phyloP scores from a whole-genome alignment of 139 green algal species.

The Closterium sp. region DNA sequence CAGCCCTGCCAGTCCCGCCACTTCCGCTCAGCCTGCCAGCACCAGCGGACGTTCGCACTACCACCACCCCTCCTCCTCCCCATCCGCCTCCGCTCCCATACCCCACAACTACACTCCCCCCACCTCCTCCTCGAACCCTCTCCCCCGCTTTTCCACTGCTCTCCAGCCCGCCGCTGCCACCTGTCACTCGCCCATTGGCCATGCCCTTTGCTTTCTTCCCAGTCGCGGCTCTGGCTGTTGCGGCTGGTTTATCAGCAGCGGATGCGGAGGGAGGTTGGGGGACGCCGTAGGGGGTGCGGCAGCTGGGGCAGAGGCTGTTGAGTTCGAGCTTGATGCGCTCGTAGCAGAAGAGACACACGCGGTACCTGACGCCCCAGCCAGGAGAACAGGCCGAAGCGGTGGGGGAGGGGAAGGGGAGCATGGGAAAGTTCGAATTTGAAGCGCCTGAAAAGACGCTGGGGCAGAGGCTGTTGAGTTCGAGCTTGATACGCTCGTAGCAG shows the following conservation, averaged over 20 bases:
- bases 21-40: not conserved
- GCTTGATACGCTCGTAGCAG: constrained; percentile 54
- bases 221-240: not conserved
- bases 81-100: not conserved
- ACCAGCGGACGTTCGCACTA: not conserved
- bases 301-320: constrained; percentile 48
- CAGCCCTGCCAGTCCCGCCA: not conserved
- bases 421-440: too few relatives aligned
- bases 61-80: not conserved
- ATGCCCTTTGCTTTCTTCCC: not conserved
- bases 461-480: constrained; percentile 47
- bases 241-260: not conserved
- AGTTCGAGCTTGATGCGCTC: constrained; percentile 52
- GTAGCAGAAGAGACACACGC: constrained; percentile 52
- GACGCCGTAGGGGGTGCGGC: constrained; percentile 44
- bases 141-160: not conserved
- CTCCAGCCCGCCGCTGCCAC: not conserved
- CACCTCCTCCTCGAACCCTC: not conserved
- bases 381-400: not conserved
- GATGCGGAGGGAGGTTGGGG: constrained; percentile 23
- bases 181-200: not conserved
- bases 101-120: not conserved
- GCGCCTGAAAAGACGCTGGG: too few relatives aligned
- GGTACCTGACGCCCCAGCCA: constrained; percentile 26
- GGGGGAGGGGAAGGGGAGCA: not conserved